A percentile compares a stretch with the other conserved stretches of the same genome.
phyloP scores from a whole-genome alignment of 2,329 filamentous ascomycete species.

The Plectosphaerella plurivora region DNA sequence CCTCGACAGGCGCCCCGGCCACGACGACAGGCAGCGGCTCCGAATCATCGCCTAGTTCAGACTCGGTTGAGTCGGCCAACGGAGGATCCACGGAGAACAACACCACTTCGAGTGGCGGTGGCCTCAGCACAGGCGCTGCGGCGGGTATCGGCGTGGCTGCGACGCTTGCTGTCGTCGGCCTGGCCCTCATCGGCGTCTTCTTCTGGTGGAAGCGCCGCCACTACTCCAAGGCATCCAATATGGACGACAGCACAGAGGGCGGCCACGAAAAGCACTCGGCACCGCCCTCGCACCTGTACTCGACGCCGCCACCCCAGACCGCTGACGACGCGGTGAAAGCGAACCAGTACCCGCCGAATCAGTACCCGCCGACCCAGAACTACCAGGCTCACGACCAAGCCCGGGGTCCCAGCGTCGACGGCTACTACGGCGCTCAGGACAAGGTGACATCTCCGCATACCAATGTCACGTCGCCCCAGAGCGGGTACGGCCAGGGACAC shows the following conservation, averaged over 20 bases:
- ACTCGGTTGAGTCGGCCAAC: neutral
- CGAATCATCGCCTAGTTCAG: neutral
- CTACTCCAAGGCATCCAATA: neutral
- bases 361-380: neutral
- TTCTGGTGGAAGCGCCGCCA: slow-evolving; percentile 21
- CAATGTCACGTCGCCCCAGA: neutral
- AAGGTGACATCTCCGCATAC: neutral
- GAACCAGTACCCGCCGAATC: neutral
- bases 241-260: neutral
- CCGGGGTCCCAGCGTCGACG: neutral
- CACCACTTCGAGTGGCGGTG: neutral
- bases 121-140: slow-evolving; percentile 21
- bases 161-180: slow-evolving; percentile 17
- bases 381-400: neutral
- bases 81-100: neutral
- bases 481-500: neutral
- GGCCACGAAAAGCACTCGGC: neutral
- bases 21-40: neutral
- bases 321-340: neutral
- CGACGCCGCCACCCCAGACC: neutral
- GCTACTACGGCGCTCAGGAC: neutral
- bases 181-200: slow-evolving; percentile 15
- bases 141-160: slow-evolving; percentile 25
- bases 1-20: neutral
- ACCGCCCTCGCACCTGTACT: neutral